Base-by-base conservation (phyloP, 805 yeast genomes). In the Candida piceae region DNA sequence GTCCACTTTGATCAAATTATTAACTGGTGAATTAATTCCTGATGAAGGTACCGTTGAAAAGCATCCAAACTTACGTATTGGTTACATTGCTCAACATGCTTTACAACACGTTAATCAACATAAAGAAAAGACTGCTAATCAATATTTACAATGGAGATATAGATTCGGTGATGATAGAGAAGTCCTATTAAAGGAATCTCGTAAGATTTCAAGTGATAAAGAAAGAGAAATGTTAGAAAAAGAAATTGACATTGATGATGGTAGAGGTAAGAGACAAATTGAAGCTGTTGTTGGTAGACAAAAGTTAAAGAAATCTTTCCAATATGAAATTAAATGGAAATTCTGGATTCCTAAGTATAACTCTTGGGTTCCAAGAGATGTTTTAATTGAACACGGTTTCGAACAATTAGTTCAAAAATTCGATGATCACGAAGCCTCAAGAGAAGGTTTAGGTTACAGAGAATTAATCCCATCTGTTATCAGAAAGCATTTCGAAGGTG, bases 391-490 rank as follows among this genome's bases (percentile, higher is more conserved):
- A 63, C 78, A 84, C 58, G 95, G 97, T 42, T 88, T 88, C 58
- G 82, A 77, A 44, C 88, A 87, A 71, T 68, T 93, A 57, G 94
- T 90, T 46, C 62, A 90, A 66, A 90, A 84, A 63, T 95, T 93
- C 52, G 98, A 90, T 69, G 97, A 93, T 74, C 96, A 89, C 67
- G 98, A 93, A 72, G 96, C 98, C 48, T 87, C 96, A 32, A 88
- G 97, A 69, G 96, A 95, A 67, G 98, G 98, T 79, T 74, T 90
- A 48, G 97, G 97, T 57, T 90, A 90, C 77, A 84, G 98, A 72
- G 93, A 94, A 50, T 73, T 90, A 57, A 75, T 78, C 21, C 97
- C 97, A 35, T 75, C 84, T 37, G 97, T 88, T 16, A 90, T 90
- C 49, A 78, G 97, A 60, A 84, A 90, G 70, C 98, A 90, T 64